Evolutionary conservation across 2,329 filamentous ascomycete species (phyloP), one percentile per base, ranked within the genome.

Genomic region (Huntiella decipiens): DNA sequence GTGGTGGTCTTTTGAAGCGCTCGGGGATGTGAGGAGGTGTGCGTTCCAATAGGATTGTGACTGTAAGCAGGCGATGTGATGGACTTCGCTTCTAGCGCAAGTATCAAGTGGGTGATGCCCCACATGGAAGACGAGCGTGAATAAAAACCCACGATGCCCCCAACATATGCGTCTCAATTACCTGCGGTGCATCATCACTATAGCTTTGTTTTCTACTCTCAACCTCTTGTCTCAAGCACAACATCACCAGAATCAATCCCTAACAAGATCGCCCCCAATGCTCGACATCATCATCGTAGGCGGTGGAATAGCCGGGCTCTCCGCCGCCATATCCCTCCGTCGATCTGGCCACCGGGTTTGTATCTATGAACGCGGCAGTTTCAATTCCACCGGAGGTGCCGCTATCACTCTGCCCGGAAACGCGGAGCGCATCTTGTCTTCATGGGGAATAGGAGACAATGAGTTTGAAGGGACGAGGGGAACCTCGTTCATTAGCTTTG

Each of bases 351-450:
- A 61, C 51, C 5, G 33, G 4, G 56, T 62, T 16, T 49, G 53
- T 6, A 50, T 65, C n/a, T 62, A 60, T 50, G 63, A 65, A 53
- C 54, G 56, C n/a, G 64, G 61, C 1, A 51, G 51, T 2, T 55
- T 62, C 46, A n/a, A 7, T 31, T 57, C 60, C 45, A 62, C 63
- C 48, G 52, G 60, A 16, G 62, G 61, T 36, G 62, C 61, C 5
- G 62, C 62, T 38, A 59, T 64, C 35, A 57, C 58, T 33, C 55
- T 65, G 2, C 56, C 60, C 0, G 61, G 61, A 4, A 65, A 64
- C 43, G 61, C 58, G 4, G 51, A 56, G 3, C 57, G 61, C 4
- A 55, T 60, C 31, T 55, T 65, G 7, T 50, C 53, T 1, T 56
- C 55, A 1, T 62, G 60, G 59, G 62, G 62, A 1, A 52, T 65